phyloP scores from a whole-genome alignment of 371 early-diverging fungal genomes.

The Mucor saturninus region DNA sequence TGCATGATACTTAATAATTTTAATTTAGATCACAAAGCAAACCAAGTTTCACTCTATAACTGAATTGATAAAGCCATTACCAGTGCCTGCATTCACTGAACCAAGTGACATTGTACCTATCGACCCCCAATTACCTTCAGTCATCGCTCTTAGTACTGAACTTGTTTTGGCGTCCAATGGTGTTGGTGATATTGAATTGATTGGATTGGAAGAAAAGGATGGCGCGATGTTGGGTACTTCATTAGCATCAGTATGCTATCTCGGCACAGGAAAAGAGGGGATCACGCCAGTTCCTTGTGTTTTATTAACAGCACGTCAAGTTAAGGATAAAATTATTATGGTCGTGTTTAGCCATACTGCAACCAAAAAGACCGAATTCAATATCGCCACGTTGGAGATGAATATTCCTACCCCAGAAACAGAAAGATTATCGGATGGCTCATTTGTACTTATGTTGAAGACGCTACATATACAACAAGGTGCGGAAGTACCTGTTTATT shows the following conservation, averaged over 20 bases:
- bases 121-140: constrained; percentile 42
- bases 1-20: neutral
- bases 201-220: constrained; percentile 24
- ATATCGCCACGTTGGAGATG: constrained; percentile 50
- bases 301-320: constrained; percentile 35
- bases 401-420: constrained; percentile 22
- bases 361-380: constrained; percentile 38
- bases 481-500: constrained; percentile 70
- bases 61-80: constrained; percentile 30
- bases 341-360: constrained; percentile 46
- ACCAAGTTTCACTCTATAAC: constrained; percentile 18
- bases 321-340: constrained; percentile 28
- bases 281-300: constrained; percentile 51
- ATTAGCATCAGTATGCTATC: constrained; percentile 29
- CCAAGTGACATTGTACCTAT: constrained; percentile 31
- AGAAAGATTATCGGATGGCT: neutral
- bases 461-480: constrained; percentile 60
- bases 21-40: constrained; percentile 11
- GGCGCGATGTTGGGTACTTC: constrained; percentile 18
- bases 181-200: constrained; percentile 42
- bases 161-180: constrained; percentile 42
- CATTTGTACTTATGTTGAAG: constrained; percentile 15
- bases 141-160: constrained; percentile 30
- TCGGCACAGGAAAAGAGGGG: constrained; percentile 47
- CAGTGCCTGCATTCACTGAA: constrained; percentile 38